These are phyloP conservation scores for Termitomyces sp. DNA, from an alignment of 768 basidiomycete genomes.

Conservation along the genomic window DNA sequence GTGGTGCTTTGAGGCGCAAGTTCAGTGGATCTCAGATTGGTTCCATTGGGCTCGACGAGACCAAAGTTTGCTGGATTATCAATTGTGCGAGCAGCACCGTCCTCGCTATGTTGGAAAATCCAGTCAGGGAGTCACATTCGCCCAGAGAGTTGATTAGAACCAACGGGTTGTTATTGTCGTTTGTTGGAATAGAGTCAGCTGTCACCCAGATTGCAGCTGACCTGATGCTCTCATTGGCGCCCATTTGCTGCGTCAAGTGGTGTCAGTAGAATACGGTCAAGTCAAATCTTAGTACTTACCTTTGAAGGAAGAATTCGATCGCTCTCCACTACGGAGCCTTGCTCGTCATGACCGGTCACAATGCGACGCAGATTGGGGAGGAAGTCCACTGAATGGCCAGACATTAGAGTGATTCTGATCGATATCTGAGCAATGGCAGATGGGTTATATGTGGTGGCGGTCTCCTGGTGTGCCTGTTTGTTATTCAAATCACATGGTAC, in stretches of 20 bases:
- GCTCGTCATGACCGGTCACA: conserved; percentile 44
- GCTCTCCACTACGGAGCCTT: conserved; percentile 38
- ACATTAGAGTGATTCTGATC: conserved; percentile 19
- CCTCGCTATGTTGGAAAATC: conserved; percentile 38
- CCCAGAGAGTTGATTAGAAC: background rate
- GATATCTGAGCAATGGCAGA: background rate
- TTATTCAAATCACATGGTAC: conserved; percentile 14
- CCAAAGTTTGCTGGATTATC: conserved; percentile 37
- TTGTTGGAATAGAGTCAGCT: conserved; percentile 42
- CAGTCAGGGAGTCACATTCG: background rate
- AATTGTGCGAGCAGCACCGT: conserved; percentile 42
- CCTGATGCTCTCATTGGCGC: conserved; percentile 30
- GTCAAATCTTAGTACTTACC: no score
- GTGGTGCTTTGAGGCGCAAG: conserved; percentile 48
- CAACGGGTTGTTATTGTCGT: conserved; percentile 50
- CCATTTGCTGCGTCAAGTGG: conserved; percentile 26
- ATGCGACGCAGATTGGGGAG: conserved; percentile 44
- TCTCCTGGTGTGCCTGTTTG: background rate
- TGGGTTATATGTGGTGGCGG: background rate
- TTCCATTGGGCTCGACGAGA: conserved; percentile 40
- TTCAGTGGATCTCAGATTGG: conserved; percentile 50
- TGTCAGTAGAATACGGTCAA: background rate
- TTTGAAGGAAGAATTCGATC: conserved; percentile 28
- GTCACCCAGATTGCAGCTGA: conserved; percentile 47
- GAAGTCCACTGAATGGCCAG: conserved; percentile 16